phyloP scores from a whole-genome alignment of 1,139 yeast genomes.

The Suhomyces ambrosiae region DNA sequence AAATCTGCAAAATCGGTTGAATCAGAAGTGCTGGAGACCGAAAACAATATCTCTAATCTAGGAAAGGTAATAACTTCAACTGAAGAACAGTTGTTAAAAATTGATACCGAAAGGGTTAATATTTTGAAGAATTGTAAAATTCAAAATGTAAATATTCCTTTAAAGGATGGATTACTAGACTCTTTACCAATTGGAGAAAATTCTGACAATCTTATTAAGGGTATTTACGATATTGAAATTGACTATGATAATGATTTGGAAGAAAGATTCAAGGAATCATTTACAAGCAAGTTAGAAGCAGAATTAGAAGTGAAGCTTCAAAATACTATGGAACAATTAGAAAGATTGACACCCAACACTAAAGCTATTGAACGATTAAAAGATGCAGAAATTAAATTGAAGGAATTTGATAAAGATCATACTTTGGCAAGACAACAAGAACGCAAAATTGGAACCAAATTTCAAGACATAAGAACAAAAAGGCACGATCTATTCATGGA shows the following conservation, averaged over 20 bases:
- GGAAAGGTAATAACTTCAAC: slow-evolving; percentile 38
- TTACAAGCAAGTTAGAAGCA: slow-evolving; percentile 43
- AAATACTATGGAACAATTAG: slow-evolving; percentile 48
- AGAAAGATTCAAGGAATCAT: slow-evolving; percentile 43
- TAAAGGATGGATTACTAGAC: slow-evolving; percentile 58
- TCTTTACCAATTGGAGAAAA: slow-evolving; percentile 49
- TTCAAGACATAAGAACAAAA: slow-evolving; percentile 58
- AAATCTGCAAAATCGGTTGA: slow-evolving; percentile 34
- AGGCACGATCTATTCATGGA: slow-evolving; percentile 65
- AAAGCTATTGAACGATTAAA: slow-evolving; percentile 77
- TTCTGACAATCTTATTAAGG: slow-evolving; percentile 40
- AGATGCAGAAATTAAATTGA: slow-evolving; percentile 65
- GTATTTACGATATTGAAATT: slow-evolving; percentile 52
- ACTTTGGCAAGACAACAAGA: slow-evolving; percentile 64
- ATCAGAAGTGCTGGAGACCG: slow-evolving; percentile 36
- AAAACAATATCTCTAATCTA: slow-evolving; percentile 29
- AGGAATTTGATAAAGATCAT: slow-evolving; percentile 67
- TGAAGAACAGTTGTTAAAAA: slow-evolving; percentile 59
- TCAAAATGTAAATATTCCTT: slow-evolving; percentile 68
- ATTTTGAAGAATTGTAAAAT: slow-evolving; percentile 74
- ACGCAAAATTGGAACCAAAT: slow-evolving; percentile 54
- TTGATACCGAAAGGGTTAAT: slow-evolving; percentile 60
- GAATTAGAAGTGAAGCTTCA: slow-evolving; percentile 46
- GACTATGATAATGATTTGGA: slow-evolving; percentile 56
- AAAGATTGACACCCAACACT: slow-evolving; percentile 71